A percentile compares a stretch with the other conserved stretches of the same genome.
Evolutionary conservation across 2,329 filamentous ascomycete genomes (phyloP).

Genomic region (Capronia epimyces): DNA sequence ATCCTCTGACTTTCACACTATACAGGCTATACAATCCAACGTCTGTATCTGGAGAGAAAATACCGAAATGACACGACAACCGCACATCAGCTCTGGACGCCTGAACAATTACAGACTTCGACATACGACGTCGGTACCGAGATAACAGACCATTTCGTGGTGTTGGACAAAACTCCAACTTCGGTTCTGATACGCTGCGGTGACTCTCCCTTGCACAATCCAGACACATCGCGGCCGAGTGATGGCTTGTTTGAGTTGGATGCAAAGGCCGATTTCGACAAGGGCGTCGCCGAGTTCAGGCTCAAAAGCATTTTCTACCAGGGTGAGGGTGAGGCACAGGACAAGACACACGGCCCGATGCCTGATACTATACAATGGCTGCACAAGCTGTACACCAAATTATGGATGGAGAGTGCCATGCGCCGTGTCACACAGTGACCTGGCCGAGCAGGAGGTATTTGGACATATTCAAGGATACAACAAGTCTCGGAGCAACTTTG

Average conservation of each 20-base stretch:
- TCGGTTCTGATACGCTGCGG: conserved; percentile 61
- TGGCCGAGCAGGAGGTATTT: not conserved
- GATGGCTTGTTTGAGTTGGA: conserved; percentile 65
- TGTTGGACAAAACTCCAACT: conserved; percentile 58
- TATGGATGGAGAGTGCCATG: conserved; percentile 52
- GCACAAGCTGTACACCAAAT: conserved; percentile 53
- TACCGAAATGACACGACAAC: conserved; percentile 26
- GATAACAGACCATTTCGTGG: conserved; percentile 68
- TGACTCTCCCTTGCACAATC: conserved; percentile 54
- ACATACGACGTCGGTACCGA: conserved; percentile 58
- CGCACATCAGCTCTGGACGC: conserved; percentile 57
- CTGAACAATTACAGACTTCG: conserved; percentile 49
- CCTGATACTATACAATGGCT: conserved; percentile 35
- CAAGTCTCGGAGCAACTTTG: not conserved
- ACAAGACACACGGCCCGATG: conserved; percentile 42
- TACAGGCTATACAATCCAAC: conserved; percentile 43
- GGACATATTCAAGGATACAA: not conserved
- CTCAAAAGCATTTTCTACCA: conserved; percentile 62
- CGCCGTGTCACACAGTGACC: conserved; percentile 22
- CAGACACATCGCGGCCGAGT: conserved; percentile 49
- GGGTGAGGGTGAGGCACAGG: conserved; percentile 43
- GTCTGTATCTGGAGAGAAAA: conserved; percentile 21
- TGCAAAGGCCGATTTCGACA: conserved; percentile 54
- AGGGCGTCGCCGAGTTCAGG: conserved; percentile 57
- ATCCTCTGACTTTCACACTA: not conserved